phyloP scores from a whole-genome alignment of 768 basidiomycete genomes.

The Tylopilus balloui region DNA sequence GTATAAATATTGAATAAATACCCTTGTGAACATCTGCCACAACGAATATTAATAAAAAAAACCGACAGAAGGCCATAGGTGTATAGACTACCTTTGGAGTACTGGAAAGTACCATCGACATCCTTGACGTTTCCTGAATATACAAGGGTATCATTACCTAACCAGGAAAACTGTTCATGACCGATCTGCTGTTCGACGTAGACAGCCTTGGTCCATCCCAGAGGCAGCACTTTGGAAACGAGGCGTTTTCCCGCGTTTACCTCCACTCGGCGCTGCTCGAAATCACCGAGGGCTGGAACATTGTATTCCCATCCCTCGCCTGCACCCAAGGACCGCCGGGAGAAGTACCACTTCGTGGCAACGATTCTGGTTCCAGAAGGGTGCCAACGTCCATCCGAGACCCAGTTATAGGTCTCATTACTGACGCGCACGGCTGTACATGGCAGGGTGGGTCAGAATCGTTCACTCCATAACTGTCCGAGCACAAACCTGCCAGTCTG shows the following conservation, averaged over 20 bases:
- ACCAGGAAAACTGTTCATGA: constrained; percentile 67
- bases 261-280: constrained; percentile 25
- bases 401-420: constrained; percentile 71
- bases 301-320: constrained; percentile 71
- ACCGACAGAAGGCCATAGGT: neutral
- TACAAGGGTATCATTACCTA: constrained; percentile 51
- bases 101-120: constrained; percentile 41
- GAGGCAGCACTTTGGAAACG: constrained; percentile 52
- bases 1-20: constrained; percentile 67
- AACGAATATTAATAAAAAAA: neutral
- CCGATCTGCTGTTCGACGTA: constrained; percentile 72
- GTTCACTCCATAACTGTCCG: neutral
- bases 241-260: constrained; percentile 47
- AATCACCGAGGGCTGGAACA: constrained; percentile 34
- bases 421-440: constrained; percentile 48
- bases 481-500: constrained; percentile 39
- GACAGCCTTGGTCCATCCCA: constrained; percentile 54
- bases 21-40: constrained; percentile 60
- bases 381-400: constrained; percentile 68
- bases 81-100: constrained; percentile 56
- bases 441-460: constrained; percentile 5
- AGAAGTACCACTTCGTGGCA: constrained; percentile 79
- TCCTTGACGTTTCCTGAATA: constrained; percentile 65
- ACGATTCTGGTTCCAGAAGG: constrained; percentile 57
- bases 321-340: constrained; percentile 57